Evolutionary conservation across 169 alveolate genomes (phyloP).

Genomic region (Eimeria brunetti): DNA sequence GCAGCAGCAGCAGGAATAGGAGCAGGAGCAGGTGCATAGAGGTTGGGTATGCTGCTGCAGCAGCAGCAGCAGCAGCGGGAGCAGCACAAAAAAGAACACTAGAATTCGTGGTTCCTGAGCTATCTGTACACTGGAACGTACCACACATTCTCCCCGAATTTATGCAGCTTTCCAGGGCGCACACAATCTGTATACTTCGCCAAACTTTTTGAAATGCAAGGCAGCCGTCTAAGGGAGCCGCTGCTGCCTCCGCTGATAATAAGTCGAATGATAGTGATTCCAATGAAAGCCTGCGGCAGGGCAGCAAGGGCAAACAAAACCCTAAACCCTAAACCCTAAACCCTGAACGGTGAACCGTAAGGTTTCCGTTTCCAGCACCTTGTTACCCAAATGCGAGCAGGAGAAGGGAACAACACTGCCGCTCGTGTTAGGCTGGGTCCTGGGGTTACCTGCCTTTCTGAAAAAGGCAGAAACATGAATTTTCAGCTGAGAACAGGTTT

Average conservation of each 20-base stretch:
- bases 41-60: too few relatives aligned
- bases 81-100: too few relatives aligned
- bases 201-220: slow-evolving; percentile 3
- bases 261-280: neutral
- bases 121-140: neutral
- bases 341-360: too few relatives aligned
- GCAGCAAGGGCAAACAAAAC: neutral
- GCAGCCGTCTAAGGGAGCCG: slow-evolving; percentile 10
- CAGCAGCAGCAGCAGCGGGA: neutral
- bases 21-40: neutral
- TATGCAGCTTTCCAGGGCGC: slow-evolving; percentile 61
- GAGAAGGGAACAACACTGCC: too few relatives aligned
- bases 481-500: too few relatives aligned
- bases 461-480: too few relatives aligned
- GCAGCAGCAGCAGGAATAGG: slow-evolving; percentile 3
- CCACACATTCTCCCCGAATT: slow-evolving; percentile 76
- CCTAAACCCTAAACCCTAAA: too few relatives aligned
- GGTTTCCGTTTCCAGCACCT: too few relatives aligned
- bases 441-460: too few relatives aligned
- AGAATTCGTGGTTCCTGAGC: too few relatives aligned
- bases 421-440: too few relatives aligned
- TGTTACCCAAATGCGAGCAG: too few relatives aligned
- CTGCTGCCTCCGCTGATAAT: slow-evolving; percentile 47
- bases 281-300: slow-evolving; percentile 18
- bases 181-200: neutral